Base-by-base conservation (phyloP, 208 protist species). In the Leishmania braziliensis region DNA sequence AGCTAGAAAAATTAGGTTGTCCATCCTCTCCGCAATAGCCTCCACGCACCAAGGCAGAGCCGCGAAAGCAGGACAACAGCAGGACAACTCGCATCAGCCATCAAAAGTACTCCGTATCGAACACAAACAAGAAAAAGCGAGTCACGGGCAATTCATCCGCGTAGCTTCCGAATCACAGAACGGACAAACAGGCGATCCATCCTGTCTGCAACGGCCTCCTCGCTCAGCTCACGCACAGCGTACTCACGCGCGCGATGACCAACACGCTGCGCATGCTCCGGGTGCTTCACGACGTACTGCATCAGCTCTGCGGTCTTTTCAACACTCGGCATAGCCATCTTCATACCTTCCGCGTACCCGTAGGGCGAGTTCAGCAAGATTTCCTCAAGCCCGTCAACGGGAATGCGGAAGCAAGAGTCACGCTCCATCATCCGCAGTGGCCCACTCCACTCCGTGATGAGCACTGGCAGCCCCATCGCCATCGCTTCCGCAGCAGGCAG, bases 401-500 rank as follows among this genome's bases (percentile, higher is more conserved):
- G 60, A 43, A 93, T 93, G 39, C 60, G 80, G 68, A 92, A 93
- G 56, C 81, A 85, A 39, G 81, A 83, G 68, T 88, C 86, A 2
- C 69, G 72, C 10, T 75, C 62, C 29, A 89, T 73, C 75, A 94
- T 91, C 18, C 69, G 79, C 43, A 66, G 79, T 20, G 78, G 65
- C 29, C 91, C 89, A 36, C 82, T 46, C 85, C 84, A 94, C 53
- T 91, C 78, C 68, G 89, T 91, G 3, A 75, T 56, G 23, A 92
- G 75, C 54, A 86, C 75, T 48, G 91, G 91, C 69, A 94, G 53
- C 14, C 63, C 89, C 84, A 92, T 93, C 60, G 88, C 75, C 89
- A 94, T 94, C 51, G 91, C 89, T 82, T 94, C 86, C 33, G 80
- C 76, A 16, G 82, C 66, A 16, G 91, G 91, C 71, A 93, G 79